Evolutionary conservation across 2,329 filamentous ascomycete species (phyloP), one percentile per base, ranked within the genome.

Genomic region (Hypomyces rosellus): DNA sequence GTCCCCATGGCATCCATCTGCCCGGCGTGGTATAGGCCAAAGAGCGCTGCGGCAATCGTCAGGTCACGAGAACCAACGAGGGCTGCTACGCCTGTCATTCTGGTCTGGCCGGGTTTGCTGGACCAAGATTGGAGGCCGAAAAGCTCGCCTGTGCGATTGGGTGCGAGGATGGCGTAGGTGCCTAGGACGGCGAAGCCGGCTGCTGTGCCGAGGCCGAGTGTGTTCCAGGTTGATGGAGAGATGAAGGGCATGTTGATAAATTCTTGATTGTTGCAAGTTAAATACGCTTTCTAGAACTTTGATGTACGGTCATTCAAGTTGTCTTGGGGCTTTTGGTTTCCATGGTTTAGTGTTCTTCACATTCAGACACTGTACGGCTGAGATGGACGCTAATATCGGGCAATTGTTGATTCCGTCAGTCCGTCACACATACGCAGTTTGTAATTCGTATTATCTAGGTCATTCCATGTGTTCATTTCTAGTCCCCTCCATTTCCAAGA

Each of bases 191-290:
- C 39, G 49, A 53, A 59, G 12, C 49, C 45, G 12, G 40, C 44
- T 6, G 56, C 57, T 3, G 58, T 55, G n/a, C 56, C 54, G 3
- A 59, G 46, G 3, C 57, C 57, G 11, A 58, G 52, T 0, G 50
- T 34, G 42, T 54, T 58, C 56, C 56, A 59, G 4, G 57, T 55
- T 3, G 55, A 46, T 7, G 45, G 13, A 11, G 52, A 53, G 15
- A 55, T 18, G 33, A 34, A 33, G 38, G 41, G 34, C 48, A 50
- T 30, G 6, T 30, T 30, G 25, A 11, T 30, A 8, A 30, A 30
- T 30, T 30, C 20, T 5, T 45, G 34, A 11, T 34, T 38, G 9
- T 14, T 38, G 4, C 8, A 9, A 2, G 36, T 38, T n/a, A 38
- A 30, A 11, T 8, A 30, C 9, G 25, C 6, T 7, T 7, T 8